Conservation (phyloP, 495 filamentous ascomycete genomes). For the Penicillium riverlandense region DNA sequence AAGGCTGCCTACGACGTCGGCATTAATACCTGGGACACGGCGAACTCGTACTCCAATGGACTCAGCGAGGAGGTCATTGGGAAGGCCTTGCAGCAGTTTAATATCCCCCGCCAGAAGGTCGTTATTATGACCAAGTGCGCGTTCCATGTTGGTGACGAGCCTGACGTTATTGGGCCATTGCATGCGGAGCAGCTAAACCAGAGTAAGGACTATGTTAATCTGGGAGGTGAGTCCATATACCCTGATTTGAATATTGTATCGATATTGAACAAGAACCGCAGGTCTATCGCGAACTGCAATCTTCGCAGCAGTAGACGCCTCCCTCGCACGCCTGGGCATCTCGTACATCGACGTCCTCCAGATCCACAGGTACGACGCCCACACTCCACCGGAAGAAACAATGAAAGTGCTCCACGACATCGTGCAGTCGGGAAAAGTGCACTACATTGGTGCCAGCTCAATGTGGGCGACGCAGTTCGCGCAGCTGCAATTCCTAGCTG, state of each 20-base stretch:
- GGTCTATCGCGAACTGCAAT: slow-evolving; percentile 45
- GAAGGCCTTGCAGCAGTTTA: slow-evolving; percentile 60
- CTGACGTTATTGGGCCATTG: no score
- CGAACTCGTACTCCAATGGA: slow-evolving; percentile 61
- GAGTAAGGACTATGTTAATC: slow-evolving; percentile 4
- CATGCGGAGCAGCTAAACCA: slow-evolving; percentile 22
- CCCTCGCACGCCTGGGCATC: slow-evolving; percentile 38
- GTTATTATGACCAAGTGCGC: slow-evolving; percentile 68
- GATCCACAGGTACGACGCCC: slow-evolving; percentile 44
- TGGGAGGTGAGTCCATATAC: no score
- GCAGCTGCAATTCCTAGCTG: slow-evolving; percentile 33
- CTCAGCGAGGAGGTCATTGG: slow-evolving; percentile 59
- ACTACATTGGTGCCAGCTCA: slow-evolving; percentile 54
- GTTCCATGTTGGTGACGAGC: slow-evolving; percentile 44
- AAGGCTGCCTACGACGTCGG: slow-evolving; percentile 60
- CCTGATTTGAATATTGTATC: no score
- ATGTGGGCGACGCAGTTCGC: slow-evolving; percentile 34
- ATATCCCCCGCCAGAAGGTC: slow-evolving; percentile 64
- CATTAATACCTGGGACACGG: slow-evolving; percentile 50
- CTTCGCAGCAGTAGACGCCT: slow-evolving; percentile 44
- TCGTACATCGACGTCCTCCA: slow-evolving; percentile 51
- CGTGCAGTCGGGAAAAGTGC: slow-evolving; percentile 53
- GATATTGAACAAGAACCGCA: background rate
- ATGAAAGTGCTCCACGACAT: slow-evolving; percentile 68
- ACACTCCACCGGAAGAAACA: slow-evolving; percentile 57